A percentile compares a stretch with the other conserved stretches of the same genome.
Conservation (phyloP, 108 stramenopile species). For the Chaetoceros tenuissimus region DNA sequence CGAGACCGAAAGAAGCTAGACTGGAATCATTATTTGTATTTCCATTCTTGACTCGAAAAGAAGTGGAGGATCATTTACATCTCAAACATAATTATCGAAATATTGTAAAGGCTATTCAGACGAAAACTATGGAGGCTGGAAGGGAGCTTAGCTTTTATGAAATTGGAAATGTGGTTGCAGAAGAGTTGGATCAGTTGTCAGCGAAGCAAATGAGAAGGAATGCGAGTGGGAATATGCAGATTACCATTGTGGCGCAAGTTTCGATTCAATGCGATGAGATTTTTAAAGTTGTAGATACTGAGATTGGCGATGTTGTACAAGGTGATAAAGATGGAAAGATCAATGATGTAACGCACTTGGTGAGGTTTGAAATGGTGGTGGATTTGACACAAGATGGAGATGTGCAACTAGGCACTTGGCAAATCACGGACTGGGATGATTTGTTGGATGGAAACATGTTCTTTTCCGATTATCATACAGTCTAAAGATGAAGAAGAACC, state of each 20-base stretch:
- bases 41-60: not conserved
- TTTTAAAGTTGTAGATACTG: conserved; percentile 40
- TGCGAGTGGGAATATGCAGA: not conserved
- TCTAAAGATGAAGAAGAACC: too few relatives aligned
- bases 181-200: not conserved
- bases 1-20: not conserved
- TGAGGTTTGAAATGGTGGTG: conserved; percentile 38
- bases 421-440: conserved; percentile 62
- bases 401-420: conserved; percentile 31
- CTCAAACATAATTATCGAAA: not conserved
- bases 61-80: not conserved
- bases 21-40: not conserved
- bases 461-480: conserved; percentile 13
- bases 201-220: not conserved
- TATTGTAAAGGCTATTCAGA: not conserved
- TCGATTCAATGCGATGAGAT: conserved; percentile 44
- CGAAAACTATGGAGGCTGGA: not conserved
- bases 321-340: conserved; percentile 26
- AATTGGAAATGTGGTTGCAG: not conserved
- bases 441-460: conserved; percentile 40
- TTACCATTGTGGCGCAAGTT: conserved; percentile 41
- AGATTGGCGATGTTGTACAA: conserved; percentile 36
- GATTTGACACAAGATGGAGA: conserved; percentile 7
- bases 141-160: not conserved
- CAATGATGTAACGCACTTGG: conserved; percentile 38